Conservation (phyloP, 352 stramenopile genomes). For the Thraustotheca clavata region DNA sequence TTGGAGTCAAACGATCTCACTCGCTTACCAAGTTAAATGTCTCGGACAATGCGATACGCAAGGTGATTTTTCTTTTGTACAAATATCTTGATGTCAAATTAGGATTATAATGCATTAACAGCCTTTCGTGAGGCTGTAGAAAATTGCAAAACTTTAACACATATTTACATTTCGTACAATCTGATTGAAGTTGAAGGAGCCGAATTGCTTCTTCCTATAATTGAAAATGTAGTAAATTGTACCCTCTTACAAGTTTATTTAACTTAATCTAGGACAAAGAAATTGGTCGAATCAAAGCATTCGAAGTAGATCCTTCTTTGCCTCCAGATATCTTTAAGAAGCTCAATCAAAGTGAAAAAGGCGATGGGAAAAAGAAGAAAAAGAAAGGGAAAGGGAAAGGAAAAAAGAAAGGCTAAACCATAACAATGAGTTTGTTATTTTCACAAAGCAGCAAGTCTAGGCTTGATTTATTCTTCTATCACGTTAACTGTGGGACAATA, state of each 20-base stretch:
- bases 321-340: conserved; percentile 58
- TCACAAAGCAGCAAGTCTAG: too few relatives aligned
- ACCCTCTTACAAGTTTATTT: background rate
- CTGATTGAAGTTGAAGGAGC: conserved; percentile 57
- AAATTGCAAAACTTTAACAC: conserved; percentile 51
- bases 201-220: conserved; percentile 43
- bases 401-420: conserved; percentile 46
- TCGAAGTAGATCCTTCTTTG: conserved; percentile 67
- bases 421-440: too few relatives aligned
- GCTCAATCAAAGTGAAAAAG: conserved; percentile 59
- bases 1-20: conserved; percentile 51
- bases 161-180: conserved; percentile 76
- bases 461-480: too few relatives aligned
- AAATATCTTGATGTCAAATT: background rate
- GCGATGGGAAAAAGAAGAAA: conserved; percentile 75
- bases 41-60: conserved; percentile 69
- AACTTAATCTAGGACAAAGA: background rate
- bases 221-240: conserved; percentile 29
- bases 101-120: conserved; percentile 52
- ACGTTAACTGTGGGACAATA: too few relatives aligned
- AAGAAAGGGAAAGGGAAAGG: conserved; percentile 71
- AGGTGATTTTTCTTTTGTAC: conserved; percentile 22
- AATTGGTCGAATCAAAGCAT: conserved; percentile 41
- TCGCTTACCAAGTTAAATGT: conserved; percentile 57
- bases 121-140: conserved; percentile 57